Evolutionary conservation across 768 basidiomycete genomes (phyloP).

Genomic region (Lentinula sp.): DNA sequence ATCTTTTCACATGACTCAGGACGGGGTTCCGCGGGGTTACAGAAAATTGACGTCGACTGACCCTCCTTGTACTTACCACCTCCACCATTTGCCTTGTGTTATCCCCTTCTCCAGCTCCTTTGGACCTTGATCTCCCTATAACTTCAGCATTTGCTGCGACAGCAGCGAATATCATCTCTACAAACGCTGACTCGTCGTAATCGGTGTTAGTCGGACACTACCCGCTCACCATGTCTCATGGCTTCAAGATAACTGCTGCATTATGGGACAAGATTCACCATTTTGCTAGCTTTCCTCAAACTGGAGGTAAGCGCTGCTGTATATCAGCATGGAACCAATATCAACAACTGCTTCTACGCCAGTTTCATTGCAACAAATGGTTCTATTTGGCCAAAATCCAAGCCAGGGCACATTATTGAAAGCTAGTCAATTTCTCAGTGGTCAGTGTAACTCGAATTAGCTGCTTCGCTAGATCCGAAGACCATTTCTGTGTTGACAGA

Average conservation of each 20-base stretch:
- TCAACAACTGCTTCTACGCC: conserved; percentile 17
- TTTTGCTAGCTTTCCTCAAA: conserved; percentile 89
- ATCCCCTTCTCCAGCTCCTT: neutral
- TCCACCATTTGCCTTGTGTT: neutral
- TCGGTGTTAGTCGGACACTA: neutral
- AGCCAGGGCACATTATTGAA: conserved; percentile 91
- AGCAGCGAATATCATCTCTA: neutral
- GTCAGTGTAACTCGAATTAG: conserved; percentile 25
- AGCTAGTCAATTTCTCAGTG: conserved; percentile 83
- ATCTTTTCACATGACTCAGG: conserved; percentile 1
- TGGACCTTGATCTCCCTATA: neutral
- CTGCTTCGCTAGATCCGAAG: neutral
- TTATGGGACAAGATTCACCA: conserved; percentile 91
- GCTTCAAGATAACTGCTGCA: conserved; percentile 68
- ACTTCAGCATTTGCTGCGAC: neutral
- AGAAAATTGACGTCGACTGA: neutral
- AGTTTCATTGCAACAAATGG: conserved; percentile 97
- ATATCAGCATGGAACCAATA: neutral
- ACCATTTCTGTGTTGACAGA: conserved; percentile 37
- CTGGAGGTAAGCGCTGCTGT: conserved; percentile 55
- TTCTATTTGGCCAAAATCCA: conserved; percentile 93
- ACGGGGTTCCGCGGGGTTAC: neutral
- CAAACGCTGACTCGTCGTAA: neutral
- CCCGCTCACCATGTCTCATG: conserved; percentile 38
- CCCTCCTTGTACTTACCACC: neutral